These are phyloP conservation scores for Micractinium conductrix DNA, from an alignment of 139 green algal species.

Conservation along the genomic window DNA sequence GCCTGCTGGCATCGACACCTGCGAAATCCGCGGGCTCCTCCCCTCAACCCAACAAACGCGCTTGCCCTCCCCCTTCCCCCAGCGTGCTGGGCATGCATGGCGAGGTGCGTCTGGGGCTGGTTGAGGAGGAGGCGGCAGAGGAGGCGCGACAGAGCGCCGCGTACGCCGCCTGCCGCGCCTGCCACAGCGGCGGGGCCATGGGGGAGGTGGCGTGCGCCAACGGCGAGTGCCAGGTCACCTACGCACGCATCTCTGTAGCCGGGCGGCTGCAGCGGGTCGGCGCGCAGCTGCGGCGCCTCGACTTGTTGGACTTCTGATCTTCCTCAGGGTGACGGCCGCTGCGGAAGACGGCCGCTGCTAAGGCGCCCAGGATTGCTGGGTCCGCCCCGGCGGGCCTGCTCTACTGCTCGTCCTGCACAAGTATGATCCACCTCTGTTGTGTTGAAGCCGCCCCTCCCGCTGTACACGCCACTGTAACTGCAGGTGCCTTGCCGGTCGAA, in stretches of 20 bases:
- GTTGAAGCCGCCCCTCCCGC: no score
- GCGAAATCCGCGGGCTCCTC: neutral
- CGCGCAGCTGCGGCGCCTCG: slow-evolving; percentile 31
- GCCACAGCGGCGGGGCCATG: slow-evolving; percentile 63
- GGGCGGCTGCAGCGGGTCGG: slow-evolving; percentile 11
- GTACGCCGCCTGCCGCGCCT: slow-evolving; percentile 54
- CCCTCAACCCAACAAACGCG: neutral
- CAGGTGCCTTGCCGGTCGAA: no score
- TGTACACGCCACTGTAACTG: no score
- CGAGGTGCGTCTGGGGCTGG: slow-evolving; percentile 21
- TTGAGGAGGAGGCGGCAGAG: slow-evolving; percentile 17
- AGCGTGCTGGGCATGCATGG: slow-evolving; percentile 29
- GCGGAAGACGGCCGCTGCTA: no score
- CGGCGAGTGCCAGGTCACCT: slow-evolving; percentile 50
- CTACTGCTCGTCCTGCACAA: no score
- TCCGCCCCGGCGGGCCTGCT: no score
- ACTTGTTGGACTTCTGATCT: no score
- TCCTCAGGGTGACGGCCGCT: no score
- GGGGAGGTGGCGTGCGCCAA: slow-evolving; percentile 73
- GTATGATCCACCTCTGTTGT: no score
- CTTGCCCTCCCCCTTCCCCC: neutral
- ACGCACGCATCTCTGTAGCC: slow-evolving; percentile 45
- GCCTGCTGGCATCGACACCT: neutral
- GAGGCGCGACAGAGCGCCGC: slow-evolving; percentile 26
- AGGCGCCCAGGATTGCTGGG: no score